A percentile compares a stretch with the other conserved stretches of the same genome.
These are phyloP conservation scores for Lyophyllum shimeji DNA, from an alignment of 768 basidiomycete genomes.

Conservation along the genomic window DNA sequence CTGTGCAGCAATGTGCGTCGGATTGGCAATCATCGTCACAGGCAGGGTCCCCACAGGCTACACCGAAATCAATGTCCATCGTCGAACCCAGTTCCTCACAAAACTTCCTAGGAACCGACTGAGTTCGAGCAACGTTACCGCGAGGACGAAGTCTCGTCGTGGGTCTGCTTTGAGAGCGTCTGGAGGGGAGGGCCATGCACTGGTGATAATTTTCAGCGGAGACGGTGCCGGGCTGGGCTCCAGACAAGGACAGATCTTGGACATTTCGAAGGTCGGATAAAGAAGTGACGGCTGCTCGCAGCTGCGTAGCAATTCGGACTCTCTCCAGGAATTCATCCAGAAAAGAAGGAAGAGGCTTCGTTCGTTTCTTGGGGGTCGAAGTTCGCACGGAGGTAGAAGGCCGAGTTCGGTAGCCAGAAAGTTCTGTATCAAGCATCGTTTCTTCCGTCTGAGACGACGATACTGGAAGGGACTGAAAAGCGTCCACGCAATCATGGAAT, in stretches of 20 bases:
- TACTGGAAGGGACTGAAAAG: background rate
- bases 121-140: background rate
- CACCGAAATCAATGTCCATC: background rate
- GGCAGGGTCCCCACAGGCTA: background rate
- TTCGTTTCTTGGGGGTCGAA: slow-evolving; percentile 15
- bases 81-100: background rate
- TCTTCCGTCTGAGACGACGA: background rate
- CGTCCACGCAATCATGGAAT: background rate
- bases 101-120: background rate
- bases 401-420: background rate
- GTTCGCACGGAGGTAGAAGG: background rate
- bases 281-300: background rate
- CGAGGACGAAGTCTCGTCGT: background rate
- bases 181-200: background rate
- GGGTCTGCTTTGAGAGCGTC: background rate
- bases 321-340: slow-evolving; percentile 35
- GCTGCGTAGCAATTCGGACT: slow-evolving; percentile 26
- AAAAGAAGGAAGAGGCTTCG: slow-evolving; percentile 34
- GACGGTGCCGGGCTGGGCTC: background rate
- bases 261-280: background rate
- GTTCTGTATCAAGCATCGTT: background rate
- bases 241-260: background rate
- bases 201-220: background rate
- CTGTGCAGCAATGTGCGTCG: background rate
- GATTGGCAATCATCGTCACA: background rate